Evolutionary conservation across 768 basidiomycete genomes (phyloP).

Genomic region (Rhizopogon roseolus): DNA sequence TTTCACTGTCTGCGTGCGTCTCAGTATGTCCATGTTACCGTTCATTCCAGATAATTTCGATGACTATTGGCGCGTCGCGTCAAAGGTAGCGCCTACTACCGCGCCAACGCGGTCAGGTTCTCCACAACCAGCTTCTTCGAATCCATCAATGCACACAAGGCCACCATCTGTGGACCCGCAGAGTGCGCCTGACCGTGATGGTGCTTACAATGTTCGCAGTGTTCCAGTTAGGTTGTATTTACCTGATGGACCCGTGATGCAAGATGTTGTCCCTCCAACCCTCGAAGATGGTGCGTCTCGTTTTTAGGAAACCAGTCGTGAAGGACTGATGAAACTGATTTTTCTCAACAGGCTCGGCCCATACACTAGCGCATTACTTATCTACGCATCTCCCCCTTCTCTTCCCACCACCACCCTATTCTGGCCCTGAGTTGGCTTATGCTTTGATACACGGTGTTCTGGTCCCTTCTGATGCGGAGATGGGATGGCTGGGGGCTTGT

Average conservation of each 20-base stretch:
- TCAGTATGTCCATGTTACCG: neutral
- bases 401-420: slow-evolving; percentile 52
- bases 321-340: neutral
- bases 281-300: slow-evolving; percentile 64
- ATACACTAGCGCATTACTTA: slow-evolving; percentile 68
- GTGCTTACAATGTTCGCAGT: slow-evolving; percentile 82
- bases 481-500: slow-evolving; percentile 93
- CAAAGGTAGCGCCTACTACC: slow-evolving; percentile 87
- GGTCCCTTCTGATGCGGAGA: slow-evolving; percentile 79
- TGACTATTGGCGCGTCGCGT: slow-evolving; percentile 89
- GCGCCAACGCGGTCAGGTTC: slow-evolving; percentile 56
- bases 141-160: slow-evolving; percentile 58
- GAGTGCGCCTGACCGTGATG: slow-evolving; percentile 61
- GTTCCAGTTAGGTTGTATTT: slow-evolving; percentile 89
- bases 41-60: slow-evolving; percentile 81
- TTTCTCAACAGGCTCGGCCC: slow-evolving; percentile 52
- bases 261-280: slow-evolving; percentile 82
- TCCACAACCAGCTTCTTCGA: slow-evolving; percentile 44
- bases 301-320: neutral
- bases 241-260: slow-evolving; percentile 85
- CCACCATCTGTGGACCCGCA: slow-evolving; percentile 61
- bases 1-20: neutral
- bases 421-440: slow-evolving; percentile 56
- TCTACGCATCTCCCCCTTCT: slow-evolving; percentile 74
- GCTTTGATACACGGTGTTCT: slow-evolving; percentile 82